Conservation (phyloP, 2,329 filamentous ascomycete genomes). For the Verticillium klebahnii region DNA sequence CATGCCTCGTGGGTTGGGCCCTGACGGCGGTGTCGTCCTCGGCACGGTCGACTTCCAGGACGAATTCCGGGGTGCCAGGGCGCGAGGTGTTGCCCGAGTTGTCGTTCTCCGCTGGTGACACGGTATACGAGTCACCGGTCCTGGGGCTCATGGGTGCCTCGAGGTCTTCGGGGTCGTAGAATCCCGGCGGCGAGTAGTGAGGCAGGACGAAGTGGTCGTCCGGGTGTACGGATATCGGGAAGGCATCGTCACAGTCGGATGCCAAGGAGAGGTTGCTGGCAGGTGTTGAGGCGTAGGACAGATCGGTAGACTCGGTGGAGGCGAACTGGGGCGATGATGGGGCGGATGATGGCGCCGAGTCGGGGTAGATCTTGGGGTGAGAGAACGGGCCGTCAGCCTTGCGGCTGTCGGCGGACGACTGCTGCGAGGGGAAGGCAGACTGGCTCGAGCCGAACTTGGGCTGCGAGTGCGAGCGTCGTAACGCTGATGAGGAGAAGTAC, state of each 20-base stretch:
- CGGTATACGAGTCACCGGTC: constrained; percentile 43
- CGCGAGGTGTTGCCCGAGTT: constrained; percentile 46
- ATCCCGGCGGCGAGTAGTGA: constrained; percentile 40
- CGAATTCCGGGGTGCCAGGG: constrained; percentile 51
- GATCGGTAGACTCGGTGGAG: constrained; percentile 48
- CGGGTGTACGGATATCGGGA: constrained; percentile 34
- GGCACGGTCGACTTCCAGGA: constrained; percentile 46
- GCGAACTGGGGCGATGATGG: constrained; percentile 52
- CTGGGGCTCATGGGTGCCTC: constrained; percentile 47
- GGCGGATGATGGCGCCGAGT: constrained; percentile 46
- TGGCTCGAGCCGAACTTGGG: constrained; percentile 46
- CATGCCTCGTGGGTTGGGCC: constrained; percentile 74
- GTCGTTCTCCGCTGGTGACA: constrained; percentile 48
- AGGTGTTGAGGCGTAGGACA: constrained; percentile 59
- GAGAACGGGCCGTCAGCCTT: constrained; percentile 42
- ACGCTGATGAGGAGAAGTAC: constrained; percentile 48
- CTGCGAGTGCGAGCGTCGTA: constrained; percentile 59
- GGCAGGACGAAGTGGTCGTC: constrained; percentile 44
- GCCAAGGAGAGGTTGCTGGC: constrained; percentile 60
- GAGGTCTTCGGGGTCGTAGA: constrained; percentile 42
- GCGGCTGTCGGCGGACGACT: constrained; percentile 38
- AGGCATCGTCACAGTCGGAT: constrained; percentile 47
- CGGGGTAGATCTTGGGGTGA: constrained; percentile 36
- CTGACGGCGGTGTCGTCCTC: constrained; percentile 77
- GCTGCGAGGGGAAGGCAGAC: constrained; percentile 37